Conservation (phyloP, 129 eudicot genomes). For the Pulicaria dysenterica region DNA sequence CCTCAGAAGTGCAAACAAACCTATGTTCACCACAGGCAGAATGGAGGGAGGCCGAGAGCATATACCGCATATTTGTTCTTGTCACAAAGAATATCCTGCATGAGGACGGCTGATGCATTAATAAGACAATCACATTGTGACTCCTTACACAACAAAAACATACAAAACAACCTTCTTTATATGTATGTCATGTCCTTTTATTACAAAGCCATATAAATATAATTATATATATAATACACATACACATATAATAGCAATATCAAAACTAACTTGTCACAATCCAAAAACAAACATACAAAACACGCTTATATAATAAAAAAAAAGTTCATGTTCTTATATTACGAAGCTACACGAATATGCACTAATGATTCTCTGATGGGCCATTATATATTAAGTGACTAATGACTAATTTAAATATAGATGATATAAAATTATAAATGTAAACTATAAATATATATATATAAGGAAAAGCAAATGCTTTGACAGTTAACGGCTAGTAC, state of each 20-base stretch:
- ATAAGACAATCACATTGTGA: slow-evolving; percentile 33
- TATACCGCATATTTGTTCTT: slow-evolving; percentile 9
- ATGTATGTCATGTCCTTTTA: too few relatives aligned
- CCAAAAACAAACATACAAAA: slow-evolving; percentile 26
- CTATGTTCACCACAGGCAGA: neutral
- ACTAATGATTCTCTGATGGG: slow-evolving; percentile 25
- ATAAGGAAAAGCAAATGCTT: neutral
- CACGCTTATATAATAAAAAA: slow-evolving; percentile 1
- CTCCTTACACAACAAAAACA: neutral
- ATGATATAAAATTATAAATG: neutral
- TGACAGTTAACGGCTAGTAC: slow-evolving; percentile 1
- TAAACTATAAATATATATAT: neutral
- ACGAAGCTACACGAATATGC: slow-evolving; percentile 32
- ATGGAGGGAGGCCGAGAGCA: slow-evolving; percentile 9
- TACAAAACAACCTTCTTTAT: neutral
- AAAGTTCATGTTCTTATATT: slow-evolving; percentile 2
- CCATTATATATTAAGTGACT: neutral
- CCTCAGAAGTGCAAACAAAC: neutral
- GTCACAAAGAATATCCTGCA: slow-evolving; percentile 32
- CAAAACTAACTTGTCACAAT: neutral
- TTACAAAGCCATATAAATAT: too few relatives aligned
- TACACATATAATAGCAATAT: slow-evolving; percentile 4
- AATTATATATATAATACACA: too few relatives aligned
- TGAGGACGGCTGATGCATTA: slow-evolving; percentile 27
- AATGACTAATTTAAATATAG: neutral